Conservation (phyloP, 208 protist species). For the Acanthamoeba quina region DNA sequence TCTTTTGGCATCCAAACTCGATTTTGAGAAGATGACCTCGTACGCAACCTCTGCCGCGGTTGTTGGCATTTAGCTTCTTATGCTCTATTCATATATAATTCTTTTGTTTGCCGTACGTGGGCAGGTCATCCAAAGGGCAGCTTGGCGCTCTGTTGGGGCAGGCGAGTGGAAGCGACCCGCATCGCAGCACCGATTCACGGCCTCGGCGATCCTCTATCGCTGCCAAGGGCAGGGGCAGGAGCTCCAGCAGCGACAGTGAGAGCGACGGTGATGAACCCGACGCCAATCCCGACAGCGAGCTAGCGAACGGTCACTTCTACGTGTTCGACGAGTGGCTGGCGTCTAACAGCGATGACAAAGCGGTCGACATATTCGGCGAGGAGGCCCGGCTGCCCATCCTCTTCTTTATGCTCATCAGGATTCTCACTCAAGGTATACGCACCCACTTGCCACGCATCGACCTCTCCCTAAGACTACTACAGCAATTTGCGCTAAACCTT, state of each 20-base stretch:
- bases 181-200: not conserved
- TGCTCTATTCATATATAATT: not conserved
- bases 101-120: too few species aligned
- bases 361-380: slow-evolving; percentile 22
- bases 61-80: not conserved
- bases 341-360: not conserved
- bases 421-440: not conserved
- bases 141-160: too few species aligned
- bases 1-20: slow-evolving; percentile 50
- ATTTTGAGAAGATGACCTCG: slow-evolving; percentile 51
- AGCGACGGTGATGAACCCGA: not conserved
- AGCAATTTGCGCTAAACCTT: not conserved
- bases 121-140: not conserved
- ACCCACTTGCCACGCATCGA: not conserved
- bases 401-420: slow-evolving; percentile 66
- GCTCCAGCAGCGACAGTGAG: not conserved
- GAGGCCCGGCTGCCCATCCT: slow-evolving; percentile 57
- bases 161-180: too few species aligned
- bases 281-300: not conserved
- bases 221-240: not conserved
- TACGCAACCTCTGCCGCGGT: not conserved
- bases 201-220: too few species aligned
- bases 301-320: slow-evolving; percentile 19
- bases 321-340: slow-evolving; percentile 46
- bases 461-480: not conserved